Evolutionary conservation across 2,329 filamentous ascomycete species (phyloP), one percentile per base, ranked within the genome.

Genomic region (Scytalidium sp.): DNA sequence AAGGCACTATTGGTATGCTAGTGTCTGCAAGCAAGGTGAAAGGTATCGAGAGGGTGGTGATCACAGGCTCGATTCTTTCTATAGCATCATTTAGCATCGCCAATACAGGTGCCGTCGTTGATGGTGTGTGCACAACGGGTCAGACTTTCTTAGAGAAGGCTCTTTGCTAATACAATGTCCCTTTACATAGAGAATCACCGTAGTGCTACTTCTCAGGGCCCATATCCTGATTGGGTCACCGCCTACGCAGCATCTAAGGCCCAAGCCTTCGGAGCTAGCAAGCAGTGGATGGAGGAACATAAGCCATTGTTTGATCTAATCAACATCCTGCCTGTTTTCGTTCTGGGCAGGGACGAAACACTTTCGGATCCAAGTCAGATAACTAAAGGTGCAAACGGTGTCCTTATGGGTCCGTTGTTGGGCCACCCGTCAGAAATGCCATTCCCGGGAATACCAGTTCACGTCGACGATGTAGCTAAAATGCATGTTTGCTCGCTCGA

Each of bases 401-500:
- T 43, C 69, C 72, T 47, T 67, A 70, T 5, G 70, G 21, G 3
- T 15, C 39, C 36, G 22, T 22, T 48, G 4, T 40, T 42, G 7
- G 21, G 46, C 10, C 15, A 29, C 8, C 22, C 36, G 3, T 55
- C 25, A 29, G 25, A 29, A 8, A 8, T 13, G 7, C 25, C 25
- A 8, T 29, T 8, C 13, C 20, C 19, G 3, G 36, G 43, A 1
- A 15, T 10, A 3, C 17, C 48, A 19, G 48, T 50, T 3, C 43
- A 50, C 17, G 21, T 50, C 19, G 22, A 41, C 2, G 43, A 50
- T 17, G 36, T 50, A 3, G 48, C 70, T 2, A 60, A 59, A 23
- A 64, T 64, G 5, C 71, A 74, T 45, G 64, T 73, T 22, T 52
- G 55, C 5, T 67, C 70, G 3, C 63, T 73, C 5, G 51, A 67